Percentiles rank a stretch among this genome's conserved stretches.
These are phyloP conservation scores for Casuarina glauca DNA, from an alignment of 306 rosid species.

Conservation along the genomic window DNA sequence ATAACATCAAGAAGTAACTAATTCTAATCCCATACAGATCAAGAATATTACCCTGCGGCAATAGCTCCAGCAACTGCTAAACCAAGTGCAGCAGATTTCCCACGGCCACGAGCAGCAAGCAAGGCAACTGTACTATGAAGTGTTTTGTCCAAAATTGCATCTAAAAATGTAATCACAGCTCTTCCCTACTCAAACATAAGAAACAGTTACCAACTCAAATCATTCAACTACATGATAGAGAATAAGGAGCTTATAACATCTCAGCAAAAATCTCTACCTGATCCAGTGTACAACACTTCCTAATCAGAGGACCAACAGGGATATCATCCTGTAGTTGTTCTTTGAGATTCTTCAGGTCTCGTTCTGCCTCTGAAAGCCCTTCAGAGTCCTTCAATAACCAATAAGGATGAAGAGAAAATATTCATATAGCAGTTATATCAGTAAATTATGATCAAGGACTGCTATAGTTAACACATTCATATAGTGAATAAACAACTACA, in stretches of 20 bases:
- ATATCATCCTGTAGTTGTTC: constrained; percentile 77
- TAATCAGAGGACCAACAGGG: constrained; percentile 86
- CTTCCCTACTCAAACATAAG: constrained; percentile 62
- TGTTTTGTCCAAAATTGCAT: constrained; percentile 81
- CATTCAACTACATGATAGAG: constrained; percentile 5
- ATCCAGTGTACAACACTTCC: constrained; percentile 84
- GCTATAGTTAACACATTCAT: constrained; percentile 1
- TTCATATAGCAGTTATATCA: constrained; percentile 18
- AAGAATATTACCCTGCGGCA: constrained; percentile 70
- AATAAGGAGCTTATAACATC: background rate
- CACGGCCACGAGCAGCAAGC: constrained; percentile 98
- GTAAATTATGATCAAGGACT: constrained; percentile 12
- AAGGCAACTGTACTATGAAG: constrained; percentile 77
- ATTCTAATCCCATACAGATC: background rate
- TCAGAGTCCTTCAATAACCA: constrained; percentile 62
- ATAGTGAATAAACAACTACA: constrained; percentile 1
- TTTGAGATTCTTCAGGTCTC: constrained; percentile 74
- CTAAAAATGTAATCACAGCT: constrained; percentile 82
- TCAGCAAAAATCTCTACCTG: constrained; percentile 55
- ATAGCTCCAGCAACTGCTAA: constrained; percentile 91
- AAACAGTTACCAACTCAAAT: constrained; percentile 3
- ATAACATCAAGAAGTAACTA: background rate
- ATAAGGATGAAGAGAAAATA: constrained; percentile 28
- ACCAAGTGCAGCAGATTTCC: constrained; percentile 98
- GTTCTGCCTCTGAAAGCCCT: constrained; percentile 74